A percentile compares a stretch with the other conserved stretches of the same genome.
These are phyloP conservation scores for Naganishia vishniacii DNA, from an alignment of 768 basidiomycete species.

Conservation along the genomic window DNA sequence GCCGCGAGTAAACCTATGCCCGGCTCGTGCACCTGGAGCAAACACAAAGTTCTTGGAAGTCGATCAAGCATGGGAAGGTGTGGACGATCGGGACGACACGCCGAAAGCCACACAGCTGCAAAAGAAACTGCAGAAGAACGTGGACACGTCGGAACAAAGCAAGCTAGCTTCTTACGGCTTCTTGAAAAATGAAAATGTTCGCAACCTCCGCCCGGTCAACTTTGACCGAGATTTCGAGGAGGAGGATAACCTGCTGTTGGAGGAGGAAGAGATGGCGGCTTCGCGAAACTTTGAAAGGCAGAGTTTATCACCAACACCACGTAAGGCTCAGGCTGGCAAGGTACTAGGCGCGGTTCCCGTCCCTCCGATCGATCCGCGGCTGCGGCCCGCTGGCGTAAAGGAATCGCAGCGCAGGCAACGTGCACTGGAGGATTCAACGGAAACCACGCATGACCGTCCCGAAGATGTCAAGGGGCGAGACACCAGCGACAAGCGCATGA, in stretches of 20 bases:
- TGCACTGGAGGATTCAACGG: not conserved
- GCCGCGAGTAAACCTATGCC: not conserved
- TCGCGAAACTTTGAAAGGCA: not conserved
- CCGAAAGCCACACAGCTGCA: not conserved
- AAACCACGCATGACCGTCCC: not conserved
- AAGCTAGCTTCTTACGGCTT: slow-evolving; percentile 1
- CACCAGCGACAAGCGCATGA: not conserved
- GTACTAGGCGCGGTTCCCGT: not conserved
- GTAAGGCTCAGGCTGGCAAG: not conserved
- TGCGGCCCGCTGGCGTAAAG: slow-evolving; percentile 1
- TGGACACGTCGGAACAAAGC: slow-evolving; percentile 3
- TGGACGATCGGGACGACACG: not conserved
- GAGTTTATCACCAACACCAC: slow-evolving; percentile 4
- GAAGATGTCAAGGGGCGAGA: not conserved
- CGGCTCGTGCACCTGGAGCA: not conserved
- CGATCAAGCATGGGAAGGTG: slow-evolving; percentile 8
- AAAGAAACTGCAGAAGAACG: not conserved
- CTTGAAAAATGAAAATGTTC: slow-evolving; percentile 12
- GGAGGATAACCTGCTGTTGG: not conserved
- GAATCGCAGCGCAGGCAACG: slow-evolving; percentile 3
- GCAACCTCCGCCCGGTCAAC: not conserved
- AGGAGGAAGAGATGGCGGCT: not conserved
- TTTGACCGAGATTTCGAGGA: slow-evolving; percentile 11
- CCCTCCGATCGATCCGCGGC: slow-evolving; percentile 15
- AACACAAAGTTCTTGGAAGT: not conserved